Percentiles rank a stretch among this genome's conserved stretches.
Conservation (phyloP, 441 rosid genomes). For the Eruca vesicaria region DNA sequence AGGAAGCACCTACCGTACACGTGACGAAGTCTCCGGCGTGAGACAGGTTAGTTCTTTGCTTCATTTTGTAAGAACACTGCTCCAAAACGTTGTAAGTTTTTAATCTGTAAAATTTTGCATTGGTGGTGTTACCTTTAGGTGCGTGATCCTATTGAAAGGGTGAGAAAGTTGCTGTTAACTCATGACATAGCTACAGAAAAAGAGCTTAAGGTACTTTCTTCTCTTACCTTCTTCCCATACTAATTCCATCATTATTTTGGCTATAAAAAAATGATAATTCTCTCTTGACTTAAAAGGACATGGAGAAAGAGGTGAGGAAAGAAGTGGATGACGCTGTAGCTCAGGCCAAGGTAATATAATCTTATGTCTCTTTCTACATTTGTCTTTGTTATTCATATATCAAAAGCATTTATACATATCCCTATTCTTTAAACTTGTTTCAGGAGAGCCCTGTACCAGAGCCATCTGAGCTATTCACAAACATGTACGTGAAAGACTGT, state of each 20-base stretch:
- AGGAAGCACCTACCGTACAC: conserved; percentile 98
- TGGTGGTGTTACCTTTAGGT: conserved; percentile 46
- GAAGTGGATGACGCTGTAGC: conserved; percentile 94
- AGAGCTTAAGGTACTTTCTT: conserved; percentile 77
- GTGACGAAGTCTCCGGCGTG: conserved; percentile 89
- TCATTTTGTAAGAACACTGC: not conserved
- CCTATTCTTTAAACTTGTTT: conserved; percentile 13
- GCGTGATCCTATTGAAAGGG: conserved; percentile 96
- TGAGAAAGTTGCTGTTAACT: conserved; percentile 69
- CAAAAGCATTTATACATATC: not conserved
- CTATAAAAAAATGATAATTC: not conserved
- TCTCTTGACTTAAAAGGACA: conserved; percentile 52
- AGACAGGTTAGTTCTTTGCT: conserved; percentile 71
- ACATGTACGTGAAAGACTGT: conserved; percentile 69
- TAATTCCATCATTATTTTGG: not conserved
- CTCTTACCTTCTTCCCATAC: not conserved
- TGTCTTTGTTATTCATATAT: not conserved
- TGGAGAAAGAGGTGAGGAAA: conserved; percentile 90
- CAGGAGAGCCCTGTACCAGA: conserved; percentile 96
- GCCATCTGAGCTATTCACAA: conserved; percentile 69
- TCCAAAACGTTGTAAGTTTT: not conserved
- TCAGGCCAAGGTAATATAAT: conserved; percentile 74
- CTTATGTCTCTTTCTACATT: not conserved
- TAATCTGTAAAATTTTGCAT: not conserved
- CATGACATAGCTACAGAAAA: conserved; percentile 95